Percentiles rank a stretch among this genome's conserved stretches.
Conservation (phyloP, 495 filamentous ascomycete genomes). For the Talaromyces stipitatus region DNA sequence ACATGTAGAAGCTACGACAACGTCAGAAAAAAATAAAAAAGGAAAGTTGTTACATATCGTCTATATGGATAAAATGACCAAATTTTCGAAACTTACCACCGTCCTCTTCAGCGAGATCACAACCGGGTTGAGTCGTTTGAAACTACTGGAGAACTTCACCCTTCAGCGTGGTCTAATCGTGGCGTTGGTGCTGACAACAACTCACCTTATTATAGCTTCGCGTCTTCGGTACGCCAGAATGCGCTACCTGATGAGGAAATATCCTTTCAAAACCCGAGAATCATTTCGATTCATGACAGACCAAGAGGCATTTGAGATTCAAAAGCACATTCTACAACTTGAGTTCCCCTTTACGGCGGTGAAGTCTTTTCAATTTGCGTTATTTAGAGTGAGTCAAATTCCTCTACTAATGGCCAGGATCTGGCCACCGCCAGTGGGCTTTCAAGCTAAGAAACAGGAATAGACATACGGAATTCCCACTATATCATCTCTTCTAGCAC, state of each 20-base stretch:
- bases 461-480: slow-evolving; percentile 61
- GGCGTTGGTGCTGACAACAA: background rate
- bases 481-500: slow-evolving; percentile 49
- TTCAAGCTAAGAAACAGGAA: slow-evolving; percentile 7
- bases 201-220: slow-evolving; percentile 25
- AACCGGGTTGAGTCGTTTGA: background rate
- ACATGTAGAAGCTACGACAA: background rate
- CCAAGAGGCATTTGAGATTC: slow-evolving; percentile 51
- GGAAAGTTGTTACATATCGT: background rate
- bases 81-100: background rate
- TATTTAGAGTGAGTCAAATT: slow-evolving; percentile 44
- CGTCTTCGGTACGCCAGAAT: slow-evolving; percentile 44
- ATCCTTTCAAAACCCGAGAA: slow-evolving; percentile 46
- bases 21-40: background rate
- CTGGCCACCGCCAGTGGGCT: slow-evolving; percentile 2
- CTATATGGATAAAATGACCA: background rate
- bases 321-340: slow-evolving; percentile 34
- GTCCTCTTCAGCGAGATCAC: background rate
- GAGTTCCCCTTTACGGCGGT: slow-evolving; percentile 53
- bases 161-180: background rate
- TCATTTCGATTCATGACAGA: slow-evolving; percentile 56
- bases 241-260: slow-evolving; percentile 34
- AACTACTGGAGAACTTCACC: background rate
- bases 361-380: slow-evolving; percentile 53
- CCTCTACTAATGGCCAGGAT: background rate